Evolutionary conservation across 768 basidiomycete species (phyloP).

Genomic region (Trametes cingulata): DNA sequence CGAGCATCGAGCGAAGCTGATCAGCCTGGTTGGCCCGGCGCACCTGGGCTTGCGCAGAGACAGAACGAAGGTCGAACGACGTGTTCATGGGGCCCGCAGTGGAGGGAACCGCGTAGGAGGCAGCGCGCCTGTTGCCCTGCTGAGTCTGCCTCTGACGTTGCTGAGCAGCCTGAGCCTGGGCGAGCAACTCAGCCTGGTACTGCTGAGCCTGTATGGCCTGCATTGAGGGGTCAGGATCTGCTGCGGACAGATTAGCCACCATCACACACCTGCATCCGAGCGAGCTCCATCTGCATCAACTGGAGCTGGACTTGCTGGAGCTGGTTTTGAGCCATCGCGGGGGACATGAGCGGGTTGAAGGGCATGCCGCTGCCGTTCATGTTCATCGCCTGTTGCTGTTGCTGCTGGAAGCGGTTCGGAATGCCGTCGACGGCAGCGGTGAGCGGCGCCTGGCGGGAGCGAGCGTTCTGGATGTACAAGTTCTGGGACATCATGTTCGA

Average conservation of each 20-base stretch:
- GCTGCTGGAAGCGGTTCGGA: slow-evolving; percentile 63
- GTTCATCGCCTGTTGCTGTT: slow-evolving; percentile 54
- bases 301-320: slow-evolving; percentile 77
- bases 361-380: slow-evolving; percentile 51
- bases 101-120: slow-evolving; percentile 56
- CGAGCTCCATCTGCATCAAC: slow-evolving; percentile 81
- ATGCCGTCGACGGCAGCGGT: slow-evolving; percentile 73
- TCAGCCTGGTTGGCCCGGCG: slow-evolving; percentile 74
- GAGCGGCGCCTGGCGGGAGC: slow-evolving; percentile 49
- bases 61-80: slow-evolving; percentile 65
- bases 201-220: slow-evolving; percentile 76
- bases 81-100: slow-evolving; percentile 71
- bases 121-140: slow-evolving; percentile 51
- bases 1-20: slow-evolving; percentile 60
- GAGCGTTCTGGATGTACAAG: slow-evolving; percentile 47
- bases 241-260: neutral
- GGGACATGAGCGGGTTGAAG: slow-evolving; percentile 42
- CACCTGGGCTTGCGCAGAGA: slow-evolving; percentile 53
- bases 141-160: slow-evolving; percentile 55
- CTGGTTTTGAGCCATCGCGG: slow-evolving; percentile 50
- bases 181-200: slow-evolving; percentile 70
- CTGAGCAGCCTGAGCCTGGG: slow-evolving; percentile 56
- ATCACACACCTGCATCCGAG: slow-evolving; percentile 71
- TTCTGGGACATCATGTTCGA: slow-evolving; percentile 55
- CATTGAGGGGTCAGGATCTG: neutral